Evolutionary conservation across 331 rosid species (phyloP).

Genomic region (Quercus phellos): DNA sequence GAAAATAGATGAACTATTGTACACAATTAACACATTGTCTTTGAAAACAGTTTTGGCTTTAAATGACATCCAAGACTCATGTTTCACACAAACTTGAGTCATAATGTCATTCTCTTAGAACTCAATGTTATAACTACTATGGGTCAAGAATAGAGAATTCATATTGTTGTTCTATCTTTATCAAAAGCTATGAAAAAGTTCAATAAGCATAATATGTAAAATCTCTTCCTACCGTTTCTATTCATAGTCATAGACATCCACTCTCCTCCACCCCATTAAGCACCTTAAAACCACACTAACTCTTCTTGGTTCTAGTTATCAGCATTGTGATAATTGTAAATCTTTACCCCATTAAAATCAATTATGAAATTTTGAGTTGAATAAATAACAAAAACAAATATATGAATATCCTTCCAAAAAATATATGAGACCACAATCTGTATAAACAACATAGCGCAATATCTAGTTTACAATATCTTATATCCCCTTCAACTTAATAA

Average conservation of each 20-base stretch:
- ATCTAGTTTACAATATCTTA: neutral
- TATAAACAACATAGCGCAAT: neutral
- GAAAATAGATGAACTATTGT: too few species aligned
- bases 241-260: neutral
- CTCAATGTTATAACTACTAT: neutral
- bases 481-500: neutral
- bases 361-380: neutral
- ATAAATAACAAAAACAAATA: neutral
- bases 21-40: neutral
- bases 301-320: neutral
- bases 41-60: neutral
- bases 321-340: neutral
- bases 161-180: neutral
- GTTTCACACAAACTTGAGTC: neutral
- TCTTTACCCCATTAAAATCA: neutral
- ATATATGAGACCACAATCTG: neutral
- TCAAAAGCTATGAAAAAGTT: neutral
- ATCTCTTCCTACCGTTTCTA: neutral
- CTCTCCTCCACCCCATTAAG: neutral
- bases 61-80: neutral
- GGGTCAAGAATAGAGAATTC: neutral
- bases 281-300: neutral
- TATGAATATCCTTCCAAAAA: neutral
- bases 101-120: neutral
- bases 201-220: neutral